Percentiles rank a stretch among this genome's conserved stretches.
These are phyloP conservation scores for Tagetes patula DNA, from an alignment of 129 eudicot species.

Conservation along the genomic window DNA sequence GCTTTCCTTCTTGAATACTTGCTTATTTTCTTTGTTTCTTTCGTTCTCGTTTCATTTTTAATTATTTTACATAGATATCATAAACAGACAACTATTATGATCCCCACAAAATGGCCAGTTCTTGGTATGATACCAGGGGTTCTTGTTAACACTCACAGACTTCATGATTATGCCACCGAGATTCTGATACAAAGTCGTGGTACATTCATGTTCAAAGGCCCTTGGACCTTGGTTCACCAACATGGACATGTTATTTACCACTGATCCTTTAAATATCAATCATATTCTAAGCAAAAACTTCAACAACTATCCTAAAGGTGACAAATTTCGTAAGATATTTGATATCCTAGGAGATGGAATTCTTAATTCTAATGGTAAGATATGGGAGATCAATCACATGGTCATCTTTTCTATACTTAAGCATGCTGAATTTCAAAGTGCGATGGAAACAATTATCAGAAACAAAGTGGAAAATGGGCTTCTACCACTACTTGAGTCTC, in stretches of 20 bases:
- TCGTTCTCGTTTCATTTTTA: too few species aligned
- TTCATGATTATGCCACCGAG: slow-evolving; percentile 22
- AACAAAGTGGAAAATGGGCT: slow-evolving; percentile 18
- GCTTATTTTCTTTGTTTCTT: too few species aligned
- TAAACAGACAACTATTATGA: too few species aligned
- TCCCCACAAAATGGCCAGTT: background rate
- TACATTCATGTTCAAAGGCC: slow-evolving; percentile 10
- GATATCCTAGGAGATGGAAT: slow-evolving; percentile 43
- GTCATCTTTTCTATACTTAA: background rate
- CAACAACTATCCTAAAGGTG: slow-evolving; percentile 39
- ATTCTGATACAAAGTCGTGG: slow-evolving; percentile 8
- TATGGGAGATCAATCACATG: slow-evolving; percentile 38
- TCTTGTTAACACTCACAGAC: slow-evolving; percentile 16
- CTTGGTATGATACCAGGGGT: slow-evolving; percentile 17
- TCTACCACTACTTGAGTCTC: slow-evolving; percentile 9
- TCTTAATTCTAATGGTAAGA: slow-evolving; percentile 27
- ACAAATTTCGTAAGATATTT: slow-evolving; percentile 32
- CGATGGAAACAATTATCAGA: background rate
- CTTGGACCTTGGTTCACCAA: slow-evolving; percentile 26
- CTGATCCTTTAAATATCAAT: slow-evolving; percentile 37
- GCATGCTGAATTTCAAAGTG: slow-evolving; percentile 3
- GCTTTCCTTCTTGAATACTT: too few species aligned
- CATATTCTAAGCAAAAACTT: slow-evolving; percentile 27
- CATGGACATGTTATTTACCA: slow-evolving; percentile 33
- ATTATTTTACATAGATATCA: too few species aligned